Evolutionary conservation across 1,284 basidiomycete species (phyloP).

Genomic region (Earliella scabrosa): DNA sequence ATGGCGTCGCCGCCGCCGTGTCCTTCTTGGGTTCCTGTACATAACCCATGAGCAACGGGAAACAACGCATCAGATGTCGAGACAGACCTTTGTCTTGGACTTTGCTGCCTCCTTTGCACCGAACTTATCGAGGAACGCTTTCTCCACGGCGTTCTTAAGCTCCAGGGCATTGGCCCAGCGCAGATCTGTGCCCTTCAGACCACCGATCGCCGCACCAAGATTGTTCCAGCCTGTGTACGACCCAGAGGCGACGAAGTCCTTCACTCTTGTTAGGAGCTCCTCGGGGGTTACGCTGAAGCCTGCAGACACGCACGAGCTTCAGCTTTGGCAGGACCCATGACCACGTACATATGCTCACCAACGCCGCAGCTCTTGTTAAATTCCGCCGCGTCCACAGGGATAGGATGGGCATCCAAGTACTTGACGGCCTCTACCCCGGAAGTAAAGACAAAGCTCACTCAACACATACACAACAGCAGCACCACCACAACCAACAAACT

Average conservation of each 20-base stretch:
- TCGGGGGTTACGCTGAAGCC: constrained; percentile 81
- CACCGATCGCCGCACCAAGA: constrained; percentile 74
- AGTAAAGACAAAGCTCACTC: background rate
- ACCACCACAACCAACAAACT: background rate
- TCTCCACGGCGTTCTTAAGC: constrained; percentile 87
- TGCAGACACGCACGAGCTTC: no score
- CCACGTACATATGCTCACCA: no score
- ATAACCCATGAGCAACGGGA: background rate
- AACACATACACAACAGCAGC: no score
- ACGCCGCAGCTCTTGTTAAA: constrained; percentile 90
- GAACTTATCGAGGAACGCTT: constrained; percentile 75
- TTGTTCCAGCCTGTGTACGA: constrained; percentile 74
- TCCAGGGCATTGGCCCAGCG: constrained; percentile 93
- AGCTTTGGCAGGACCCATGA: no score
- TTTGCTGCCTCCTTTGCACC: constrained; percentile 78
- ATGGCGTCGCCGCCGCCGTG: constrained; percentile 31
- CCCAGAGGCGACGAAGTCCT: constrained; percentile 62
- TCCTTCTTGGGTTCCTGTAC: constrained; percentile 62
- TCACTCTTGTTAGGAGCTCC: constrained; percentile 68
- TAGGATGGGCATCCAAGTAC: constrained; percentile 67
- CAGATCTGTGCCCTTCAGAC: constrained; percentile 70
- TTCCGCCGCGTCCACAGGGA: constrained; percentile 69
- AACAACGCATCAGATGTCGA: background rate
- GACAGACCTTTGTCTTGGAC: constrained; percentile 70
- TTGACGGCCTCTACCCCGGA: constrained; percentile 71